Percentiles rank a stretch among this genome's conserved stretches.
Conservation (phyloP, 805 yeast genomes). For the Blastobotrys attinorum region DNA sequence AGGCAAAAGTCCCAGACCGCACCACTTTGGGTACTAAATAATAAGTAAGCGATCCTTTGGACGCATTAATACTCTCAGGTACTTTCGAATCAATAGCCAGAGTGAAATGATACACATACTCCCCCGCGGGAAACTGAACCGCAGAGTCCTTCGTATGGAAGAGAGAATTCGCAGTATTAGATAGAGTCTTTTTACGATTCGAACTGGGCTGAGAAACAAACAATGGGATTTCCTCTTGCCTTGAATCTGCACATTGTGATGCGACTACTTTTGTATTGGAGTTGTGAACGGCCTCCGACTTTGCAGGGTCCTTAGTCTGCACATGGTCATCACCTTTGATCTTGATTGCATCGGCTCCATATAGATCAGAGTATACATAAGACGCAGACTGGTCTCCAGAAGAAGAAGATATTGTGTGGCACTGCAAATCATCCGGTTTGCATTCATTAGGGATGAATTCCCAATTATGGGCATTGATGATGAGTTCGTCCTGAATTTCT, state of each 20-base stretch:
- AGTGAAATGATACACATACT: conserved; percentile 86
- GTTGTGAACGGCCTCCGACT: not conserved
- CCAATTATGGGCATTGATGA: conserved; percentile 29
- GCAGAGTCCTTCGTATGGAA: conserved; percentile 25
- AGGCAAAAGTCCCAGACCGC: conserved; percentile 78
- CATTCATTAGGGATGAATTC: conserved; percentile 23
- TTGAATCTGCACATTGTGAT: not conserved
- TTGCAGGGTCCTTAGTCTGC: conserved; percentile 3
- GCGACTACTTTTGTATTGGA: not conserved
- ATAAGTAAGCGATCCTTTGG: conserved; percentile 76
- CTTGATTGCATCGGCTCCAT: conserved; percentile 28
- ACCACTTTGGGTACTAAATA: conserved; percentile 61
- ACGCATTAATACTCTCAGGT: conserved; percentile 72
- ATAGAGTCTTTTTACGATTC: conserved; percentile 3
- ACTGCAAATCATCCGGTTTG: conserved; percentile 16
- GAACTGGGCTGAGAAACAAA: conserved; percentile 8
- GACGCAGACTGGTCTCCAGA: conserved; percentile 19
- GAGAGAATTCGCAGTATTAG: conserved; percentile 4
- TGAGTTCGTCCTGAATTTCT: conserved; percentile 27
- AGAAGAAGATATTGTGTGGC: no score
- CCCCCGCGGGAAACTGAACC: conserved; percentile 69
- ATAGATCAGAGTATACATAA: conserved; percentile 24
- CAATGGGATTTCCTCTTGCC: conserved; percentile 9
- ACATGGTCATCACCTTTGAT: conserved; percentile 11
- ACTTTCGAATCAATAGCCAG: conserved; percentile 71